These are phyloP conservation scores for Allantophomopsis cytisporea DNA, from an alignment of 2,329 filamentous ascomycete species.

Conservation along the genomic window DNA sequence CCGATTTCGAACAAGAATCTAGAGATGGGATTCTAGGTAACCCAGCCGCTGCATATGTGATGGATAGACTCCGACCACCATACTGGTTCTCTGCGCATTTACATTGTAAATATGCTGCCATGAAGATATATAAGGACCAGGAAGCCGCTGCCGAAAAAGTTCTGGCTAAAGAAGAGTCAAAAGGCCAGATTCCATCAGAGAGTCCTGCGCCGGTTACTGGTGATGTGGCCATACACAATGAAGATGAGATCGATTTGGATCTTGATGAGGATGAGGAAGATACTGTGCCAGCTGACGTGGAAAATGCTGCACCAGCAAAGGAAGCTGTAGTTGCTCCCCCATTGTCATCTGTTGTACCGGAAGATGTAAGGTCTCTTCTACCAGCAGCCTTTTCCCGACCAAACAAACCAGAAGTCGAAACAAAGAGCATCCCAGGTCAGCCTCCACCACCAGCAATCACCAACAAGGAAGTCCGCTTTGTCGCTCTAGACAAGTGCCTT, in stretches of 20 bases:
- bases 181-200: background rate
- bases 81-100: slow-evolving; percentile 94
- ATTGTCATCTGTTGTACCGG: slow-evolving; percentile 28
- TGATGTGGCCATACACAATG: slow-evolving; percentile 28
- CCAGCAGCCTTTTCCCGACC: slow-evolving; percentile 57
- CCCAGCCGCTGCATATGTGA: slow-evolving; percentile 62
- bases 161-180: background rate
- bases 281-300: slow-evolving; percentile 2
- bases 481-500: slow-evolving; percentile 86
- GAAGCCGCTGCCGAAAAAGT: slow-evolving; percentile 1
- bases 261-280: slow-evolving; percentile 35
- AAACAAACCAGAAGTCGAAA: slow-evolving; percentile 14
- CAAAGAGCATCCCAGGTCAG: slow-evolving; percentile 34
- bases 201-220: background rate
- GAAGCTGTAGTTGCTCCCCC: background rate
- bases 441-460: slow-evolving; percentile 59
- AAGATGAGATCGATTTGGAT: slow-evolving; percentile 60
- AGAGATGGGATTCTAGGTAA: slow-evolving; percentile 64
- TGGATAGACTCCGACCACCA: slow-evolving; percentile 67
- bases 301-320: slow-evolving; percentile 7
- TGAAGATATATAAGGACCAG: slow-evolving; percentile 35
- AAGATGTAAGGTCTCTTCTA: slow-evolving; percentile 57
- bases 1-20: slow-evolving; percentile 64
- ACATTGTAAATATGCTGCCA: slow-evolving; percentile 74
- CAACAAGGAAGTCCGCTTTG: slow-evolving; percentile 70